Base-by-base conservation (phyloP, 352 stramenopile species). In the Globisporangium paddicum region DNA sequence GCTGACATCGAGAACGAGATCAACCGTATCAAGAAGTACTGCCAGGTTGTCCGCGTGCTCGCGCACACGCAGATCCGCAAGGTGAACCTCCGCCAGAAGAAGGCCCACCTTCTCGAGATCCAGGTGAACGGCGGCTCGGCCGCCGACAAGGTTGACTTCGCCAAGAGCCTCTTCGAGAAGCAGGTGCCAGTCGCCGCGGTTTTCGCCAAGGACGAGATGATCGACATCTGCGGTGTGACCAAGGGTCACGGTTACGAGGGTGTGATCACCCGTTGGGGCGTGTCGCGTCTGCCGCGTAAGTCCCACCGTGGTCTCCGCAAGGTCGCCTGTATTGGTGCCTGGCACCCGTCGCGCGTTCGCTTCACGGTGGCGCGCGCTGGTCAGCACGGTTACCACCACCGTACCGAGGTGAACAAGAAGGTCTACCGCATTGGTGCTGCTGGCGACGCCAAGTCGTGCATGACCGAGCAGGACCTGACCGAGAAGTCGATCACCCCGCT, bases 391-490 rank as follows among this genome's bases (percentile, higher is more conserved):
- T 99, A 99, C 93, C 97, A 99, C 83, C 98, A 99, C 90, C 96
- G 98, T 93, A 99, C 97, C 51, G 98, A 99, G 87, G 96, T 99
- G 69, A 99, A 99, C 96, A 99, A 99, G 89, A 99, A 99, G 93
- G 98, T 99, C 64, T 99, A 99, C 93, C 96, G 97, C 61, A 93
- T 99, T 52, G 98, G 97, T 79, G 86, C 82, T 44, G 76, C 81
- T 46, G 88, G 88, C 34, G 88, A 97, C 71, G 90, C 92, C 73
- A 98, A 97, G 72, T 98, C 87, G 75, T 97, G 84, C 81, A 97
- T 97, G 71, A 99, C 98, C 14, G 96, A 99, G 68, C 89, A 96
- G 63, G 98, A 99, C 82, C 86, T 99, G 71, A 99, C 98, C 41
- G 97, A 98, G 83, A 99, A 99, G 95, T 83, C 80, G 70, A 99